A percentile compares a stretch with the other conserved stretches of the same genome.
Conservation (phyloP, 495 filamentous ascomycete species). For the Penicillium manginii region DNA sequence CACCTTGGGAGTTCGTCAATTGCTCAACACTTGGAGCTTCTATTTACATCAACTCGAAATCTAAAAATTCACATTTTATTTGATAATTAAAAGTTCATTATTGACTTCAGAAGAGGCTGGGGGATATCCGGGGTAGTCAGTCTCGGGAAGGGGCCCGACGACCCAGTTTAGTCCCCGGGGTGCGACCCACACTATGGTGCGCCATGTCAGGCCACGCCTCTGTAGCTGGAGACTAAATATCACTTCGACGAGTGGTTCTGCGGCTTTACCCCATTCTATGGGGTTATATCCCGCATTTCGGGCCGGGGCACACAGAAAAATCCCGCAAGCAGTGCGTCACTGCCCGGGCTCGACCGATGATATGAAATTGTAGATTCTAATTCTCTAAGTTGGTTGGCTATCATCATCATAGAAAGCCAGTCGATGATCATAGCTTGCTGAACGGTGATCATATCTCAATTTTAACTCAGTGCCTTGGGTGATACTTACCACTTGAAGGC, state of each 20-base stretch:
- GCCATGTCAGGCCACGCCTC: neutral
- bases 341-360: neutral
- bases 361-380: neutral
- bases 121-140: neutral
- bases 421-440: neutral
- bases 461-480: neutral
- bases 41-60: too few species aligned
- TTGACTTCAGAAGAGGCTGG: neutral
- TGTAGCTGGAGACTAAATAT: neutral
- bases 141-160: constrained; percentile 2
- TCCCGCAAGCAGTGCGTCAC: constrained; percentile 2
- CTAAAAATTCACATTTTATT: too few species aligned
- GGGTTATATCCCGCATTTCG: neutral
- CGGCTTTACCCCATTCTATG: neutral
- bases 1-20: too few species aligned
- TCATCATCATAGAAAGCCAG: neutral
- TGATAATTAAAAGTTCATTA: neutral
- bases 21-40: too few species aligned
- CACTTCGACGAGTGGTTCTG: too few species aligned
- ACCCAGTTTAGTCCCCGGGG: neutral
- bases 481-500: neutral
- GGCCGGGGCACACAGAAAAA: neutral
- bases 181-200: neutral
- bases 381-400: neutral
- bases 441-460: neutral